Base-by-base conservation (phyloP, 768 basidiomycete species). In the Kockovaella imperatae region DNA sequence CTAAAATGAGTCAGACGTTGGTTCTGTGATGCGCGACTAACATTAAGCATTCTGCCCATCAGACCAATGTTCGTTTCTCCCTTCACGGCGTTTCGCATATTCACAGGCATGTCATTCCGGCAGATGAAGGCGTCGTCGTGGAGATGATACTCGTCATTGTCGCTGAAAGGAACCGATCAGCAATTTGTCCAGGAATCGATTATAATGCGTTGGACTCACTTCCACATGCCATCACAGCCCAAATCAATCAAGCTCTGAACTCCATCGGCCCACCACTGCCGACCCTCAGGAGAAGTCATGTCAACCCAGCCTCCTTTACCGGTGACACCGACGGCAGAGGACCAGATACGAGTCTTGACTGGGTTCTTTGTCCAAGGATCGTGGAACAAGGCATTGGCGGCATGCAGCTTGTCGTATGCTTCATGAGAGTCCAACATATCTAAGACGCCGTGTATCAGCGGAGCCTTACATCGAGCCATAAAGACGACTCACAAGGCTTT, bases 101-200 rank as follows among this genome's bases (percentile, higher is more conserved):
- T 30, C 17, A 51, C 47, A 6, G 53, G 55, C 29, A 59, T 38
- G 14, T 62, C 52, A 23, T 53, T 54, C 15, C 46, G 39, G 21
- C 49, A 47, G n/a, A 56, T 35, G 50, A 57, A 66, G 2, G 45
- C 49, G 53, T 68, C 67, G 24, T 64, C 57, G 36, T 65, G 67
- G 13, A 68, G 53, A 39, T 59, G 57, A 39, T 60, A 69, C 53
- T 71, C 69, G 54, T 71, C 64, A 58, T 71, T 68, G 49, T 71
- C 69, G 54, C 64, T 71, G 41, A 3, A 6, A 11, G 36, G 38
- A 28, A 47, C 47, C 32, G 7, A 17, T 21, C 0, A 25, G 18
- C 29, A 20, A 4, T 3, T 14, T 8, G n/a, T n/a, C n/a, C n/a
- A n/a, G n/a, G n/a, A n/a, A n/a, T 31, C 28, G 17, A 23, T 43